phyloP scores from a whole-genome alignment of 495 filamentous ascomycete species.

The Geoglossum glabrum region DNA sequence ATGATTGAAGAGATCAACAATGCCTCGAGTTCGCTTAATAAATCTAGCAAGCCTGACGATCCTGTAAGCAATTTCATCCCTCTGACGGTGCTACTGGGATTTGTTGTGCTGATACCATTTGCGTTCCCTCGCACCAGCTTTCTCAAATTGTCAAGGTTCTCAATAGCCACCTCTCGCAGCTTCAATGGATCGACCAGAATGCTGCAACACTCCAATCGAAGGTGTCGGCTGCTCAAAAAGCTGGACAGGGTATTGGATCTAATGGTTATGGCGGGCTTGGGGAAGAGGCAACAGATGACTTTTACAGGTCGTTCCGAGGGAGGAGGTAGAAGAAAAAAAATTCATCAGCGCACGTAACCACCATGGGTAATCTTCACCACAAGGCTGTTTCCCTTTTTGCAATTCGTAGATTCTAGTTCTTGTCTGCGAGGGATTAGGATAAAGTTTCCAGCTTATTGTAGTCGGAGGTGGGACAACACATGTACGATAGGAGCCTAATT shows the following conservation, averaged over 20 bases:
- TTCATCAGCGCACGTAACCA: neutral
- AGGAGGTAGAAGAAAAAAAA: constrained; percentile 16
- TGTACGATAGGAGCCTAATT: neutral
- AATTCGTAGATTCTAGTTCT: neutral
- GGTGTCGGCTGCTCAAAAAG: constrained; percentile 58
- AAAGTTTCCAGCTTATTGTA: neutral
- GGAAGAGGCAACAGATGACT: constrained; percentile 54
- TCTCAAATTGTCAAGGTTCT: constrained; percentile 85
- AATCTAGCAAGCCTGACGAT: constrained; percentile 75
- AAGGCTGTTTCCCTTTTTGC: neutral
- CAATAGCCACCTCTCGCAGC: constrained; percentile 70
- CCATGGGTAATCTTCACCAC: too few relatives aligned
- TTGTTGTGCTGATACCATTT: neutral
- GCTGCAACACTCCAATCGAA: constrained; percentile 61
- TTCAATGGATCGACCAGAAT: constrained; percentile 80
- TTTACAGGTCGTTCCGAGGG: constrained; percentile 61
- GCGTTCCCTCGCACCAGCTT: constrained; percentile 32
- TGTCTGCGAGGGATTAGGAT: neutral
- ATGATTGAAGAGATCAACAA: constrained; percentile 98
- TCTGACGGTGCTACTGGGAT: neutral
- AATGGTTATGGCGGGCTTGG: constrained; percentile 35
- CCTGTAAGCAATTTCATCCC: constrained; percentile 38
- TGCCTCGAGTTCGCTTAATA: constrained; percentile 62
- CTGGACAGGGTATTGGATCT: constrained; percentile 43
- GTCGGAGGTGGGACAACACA: too few relatives aligned